Evolutionary conservation across 768 basidiomycete species (phyloP).

Genomic region (Cystobasidium onofrii): DNA sequence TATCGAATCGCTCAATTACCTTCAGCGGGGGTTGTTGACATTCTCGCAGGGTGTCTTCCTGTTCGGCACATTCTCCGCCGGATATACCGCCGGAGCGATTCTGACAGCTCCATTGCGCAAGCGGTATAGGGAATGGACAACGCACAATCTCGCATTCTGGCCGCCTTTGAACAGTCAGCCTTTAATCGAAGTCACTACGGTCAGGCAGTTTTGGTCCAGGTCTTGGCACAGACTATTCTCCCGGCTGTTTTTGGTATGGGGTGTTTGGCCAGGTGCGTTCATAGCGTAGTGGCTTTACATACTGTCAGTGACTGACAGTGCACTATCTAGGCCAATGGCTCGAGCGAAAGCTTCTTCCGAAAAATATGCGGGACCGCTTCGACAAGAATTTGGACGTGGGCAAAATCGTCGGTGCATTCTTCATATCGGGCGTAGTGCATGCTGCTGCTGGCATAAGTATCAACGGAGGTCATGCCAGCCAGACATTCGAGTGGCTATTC

Average conservation of each 20-base stretch:
- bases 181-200: slow-evolving; percentile 14
- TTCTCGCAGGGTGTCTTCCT: slow-evolving; percentile 30
- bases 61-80: slow-evolving; percentile 27
- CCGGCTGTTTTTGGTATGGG: slow-evolving; percentile 28
- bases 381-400: slow-evolving; percentile 9
- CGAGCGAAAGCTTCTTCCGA: neutral
- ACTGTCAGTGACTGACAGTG: neutral
- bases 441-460: slow-evolving; percentile 20
- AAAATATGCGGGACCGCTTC: neutral
- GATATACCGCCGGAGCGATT: slow-evolving; percentile 26
- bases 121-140: slow-evolving; percentile 27
- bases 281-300: neutral
- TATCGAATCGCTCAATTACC: slow-evolving; percentile 21
- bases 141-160: slow-evolving; percentile 30
- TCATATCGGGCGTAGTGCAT: slow-evolving; percentile 20
- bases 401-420: slow-evolving; percentile 25
- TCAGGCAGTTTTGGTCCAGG: slow-evolving; percentile 25
- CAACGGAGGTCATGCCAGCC: slow-evolving; percentile 13
- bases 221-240: slow-evolving; percentile 31
- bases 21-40: slow-evolving; percentile 11
- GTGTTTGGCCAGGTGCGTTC: slow-evolving; percentile 24
- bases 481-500: slow-evolving; percentile 30
- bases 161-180: slow-evolving; percentile 28
- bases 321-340: slow-evolving; percentile 18
- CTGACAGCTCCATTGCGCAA: slow-evolving; percentile 11